Evolutionary conservation across 441 rosid species (phyloP).

Genomic region (Populus hybrid): DNA sequence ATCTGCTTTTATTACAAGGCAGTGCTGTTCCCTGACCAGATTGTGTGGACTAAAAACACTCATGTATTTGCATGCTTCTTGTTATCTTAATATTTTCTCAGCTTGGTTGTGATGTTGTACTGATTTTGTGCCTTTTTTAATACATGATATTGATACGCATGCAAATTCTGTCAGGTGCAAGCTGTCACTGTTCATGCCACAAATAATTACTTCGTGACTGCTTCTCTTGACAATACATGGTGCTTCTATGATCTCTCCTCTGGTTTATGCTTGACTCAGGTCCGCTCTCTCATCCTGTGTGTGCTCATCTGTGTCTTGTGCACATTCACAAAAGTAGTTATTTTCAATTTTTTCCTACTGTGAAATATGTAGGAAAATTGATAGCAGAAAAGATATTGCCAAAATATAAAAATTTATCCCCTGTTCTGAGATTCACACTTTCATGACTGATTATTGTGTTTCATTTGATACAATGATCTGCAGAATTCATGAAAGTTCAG

Average conservation of each 20-base stretch:
- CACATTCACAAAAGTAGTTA: neutral
- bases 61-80: neutral
- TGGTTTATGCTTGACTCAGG: conserved; percentile 92
- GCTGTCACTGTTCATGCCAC: conserved; percentile 98
- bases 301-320: neutral
- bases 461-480: neutral
- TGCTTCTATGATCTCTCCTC: conserved; percentile 93
- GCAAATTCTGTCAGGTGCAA: conserved; percentile 67
- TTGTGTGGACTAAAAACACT: neutral
- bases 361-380: neutral
- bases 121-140: conserved; percentile 15
- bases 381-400: neutral
- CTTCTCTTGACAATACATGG: conserved; percentile 93
- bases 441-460: neutral
- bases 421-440: neutral
- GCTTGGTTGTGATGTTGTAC: neutral
- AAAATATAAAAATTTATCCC: neutral
- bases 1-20: neutral
- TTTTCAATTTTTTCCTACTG: neutral
- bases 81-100: neutral
- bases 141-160: conserved; percentile 7
- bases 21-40: neutral
- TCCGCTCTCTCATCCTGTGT: conserved; percentile 22
- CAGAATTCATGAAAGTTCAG: neutral
- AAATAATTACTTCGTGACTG: conserved; percentile 88